Percentiles rank a stretch among this genome's conserved stretches.
Conservation (phyloP, 2,329 filamentous ascomycete genomes). For the Zopfia rhizophila region DNA sequence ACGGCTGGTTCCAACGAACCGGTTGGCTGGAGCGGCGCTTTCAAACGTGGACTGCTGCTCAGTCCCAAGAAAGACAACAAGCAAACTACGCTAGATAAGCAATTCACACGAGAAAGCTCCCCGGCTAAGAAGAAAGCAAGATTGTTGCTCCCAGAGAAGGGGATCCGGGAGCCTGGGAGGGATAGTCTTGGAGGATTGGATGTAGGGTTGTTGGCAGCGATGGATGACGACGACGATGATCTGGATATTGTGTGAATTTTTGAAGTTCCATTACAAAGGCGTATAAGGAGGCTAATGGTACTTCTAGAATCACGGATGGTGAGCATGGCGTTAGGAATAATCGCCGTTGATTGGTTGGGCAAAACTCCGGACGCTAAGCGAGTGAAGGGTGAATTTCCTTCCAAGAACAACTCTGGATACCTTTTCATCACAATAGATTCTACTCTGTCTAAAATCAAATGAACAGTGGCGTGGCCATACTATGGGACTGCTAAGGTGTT, state of each 20-base stretch:
- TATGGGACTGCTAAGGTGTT: no score
- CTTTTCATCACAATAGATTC: slow-evolving; percentile 10
- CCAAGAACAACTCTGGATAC: slow-evolving; percentile 24
- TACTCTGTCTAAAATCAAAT: no score
- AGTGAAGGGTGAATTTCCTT: slow-evolving; percentile 32
- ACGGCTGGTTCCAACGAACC: slow-evolving; percentile 47
- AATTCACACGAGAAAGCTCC: slow-evolving; percentile 42
- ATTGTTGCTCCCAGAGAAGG: slow-evolving; percentile 59
- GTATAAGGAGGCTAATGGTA: neutral
- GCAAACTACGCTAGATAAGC: no score
- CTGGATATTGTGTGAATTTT: slow-evolving; percentile 58
- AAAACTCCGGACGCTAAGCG: slow-evolving; percentile 38
- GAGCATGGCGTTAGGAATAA: slow-evolving; percentile 30
- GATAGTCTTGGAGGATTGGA: slow-evolving; percentile 55
- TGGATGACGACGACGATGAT: slow-evolving; percentile 59
- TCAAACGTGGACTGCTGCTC: slow-evolving; percentile 52
- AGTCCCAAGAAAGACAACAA: slow-evolving; percentile 42
- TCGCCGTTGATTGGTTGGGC: slow-evolving; percentile 38
- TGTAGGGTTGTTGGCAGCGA: slow-evolving; percentile 47
- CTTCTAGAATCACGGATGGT: neutral
- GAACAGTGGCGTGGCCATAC: no score
- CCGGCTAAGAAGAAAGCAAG: slow-evolving; percentile 61
- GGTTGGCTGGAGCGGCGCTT: slow-evolving; percentile 61
- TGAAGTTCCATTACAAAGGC: neutral
- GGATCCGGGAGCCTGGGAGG: slow-evolving; percentile 60